Percentiles rank a stretch among this genome's conserved stretches.
Evolutionary conservation across 257 asterid genomes (phyloP).

Genomic region (Leptodermis oblonga): DNA sequence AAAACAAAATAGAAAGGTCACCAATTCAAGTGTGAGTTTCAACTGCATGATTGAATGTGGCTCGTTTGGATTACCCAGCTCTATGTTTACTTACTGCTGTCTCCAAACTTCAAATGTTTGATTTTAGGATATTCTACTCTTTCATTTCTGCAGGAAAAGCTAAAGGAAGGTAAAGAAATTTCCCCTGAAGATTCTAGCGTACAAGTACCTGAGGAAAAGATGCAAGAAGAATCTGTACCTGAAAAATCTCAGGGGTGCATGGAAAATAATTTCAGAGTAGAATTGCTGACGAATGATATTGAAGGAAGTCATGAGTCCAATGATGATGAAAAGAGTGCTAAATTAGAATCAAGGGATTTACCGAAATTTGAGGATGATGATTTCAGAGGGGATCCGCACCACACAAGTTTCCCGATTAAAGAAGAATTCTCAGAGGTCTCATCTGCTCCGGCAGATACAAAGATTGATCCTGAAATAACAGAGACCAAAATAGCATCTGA

Average conservation of each 20-base stretch:
- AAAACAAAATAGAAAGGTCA: neutral
- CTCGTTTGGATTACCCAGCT: neutral
- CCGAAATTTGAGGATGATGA: slow-evolving; percentile 4
- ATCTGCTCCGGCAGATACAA: neutral
- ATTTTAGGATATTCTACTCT: neutral
- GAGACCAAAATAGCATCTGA: neutral
- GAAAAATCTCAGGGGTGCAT: neutral
- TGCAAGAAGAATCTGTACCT: neutral
- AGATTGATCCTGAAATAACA: neutral
- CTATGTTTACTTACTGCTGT: neutral
- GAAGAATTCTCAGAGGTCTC: neutral
- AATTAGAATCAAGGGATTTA: slow-evolving; percentile 9
- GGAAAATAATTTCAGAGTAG: neutral
- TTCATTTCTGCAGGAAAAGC: slow-evolving; percentile 13
- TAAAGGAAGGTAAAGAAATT: neutral
- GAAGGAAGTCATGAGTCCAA: slow-evolving; percentile 10
- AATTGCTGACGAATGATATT: neutral
- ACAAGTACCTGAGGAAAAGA: slow-evolving; percentile 1
- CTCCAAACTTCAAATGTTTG: neutral
- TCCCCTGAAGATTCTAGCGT: neutral
- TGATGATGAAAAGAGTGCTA: slow-evolving; percentile 4
- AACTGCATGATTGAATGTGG: neutral
- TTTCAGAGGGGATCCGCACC: slow-evolving; percentile 1
- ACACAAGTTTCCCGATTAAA: neutral
- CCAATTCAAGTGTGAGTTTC: neutral